These are phyloP conservation scores for Alternaria atra DNA, from an alignment of 2,329 filamentous ascomycete genomes.

Conservation along the genomic window DNA sequence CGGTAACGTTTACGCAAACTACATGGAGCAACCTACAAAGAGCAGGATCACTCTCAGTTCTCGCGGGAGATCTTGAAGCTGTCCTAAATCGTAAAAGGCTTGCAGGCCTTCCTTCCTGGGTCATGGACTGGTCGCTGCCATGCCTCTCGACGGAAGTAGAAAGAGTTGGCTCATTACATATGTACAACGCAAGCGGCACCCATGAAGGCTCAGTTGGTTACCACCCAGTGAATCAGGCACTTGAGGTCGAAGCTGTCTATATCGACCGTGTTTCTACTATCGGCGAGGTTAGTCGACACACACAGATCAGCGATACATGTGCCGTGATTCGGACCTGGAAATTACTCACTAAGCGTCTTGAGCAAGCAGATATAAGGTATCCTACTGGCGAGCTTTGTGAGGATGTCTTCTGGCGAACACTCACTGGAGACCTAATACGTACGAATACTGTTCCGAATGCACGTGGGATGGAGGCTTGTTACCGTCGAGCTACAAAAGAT, in stretches of 20 bases:
- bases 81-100: slow-evolving; percentile 24
- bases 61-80: slow-evolving; percentile 28
- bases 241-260: slow-evolving; percentile 21
- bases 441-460: not conserved
- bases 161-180: slow-evolving; percentile 21
- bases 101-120: slow-evolving; percentile 26
- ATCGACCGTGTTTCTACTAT: slow-evolving; percentile 19
- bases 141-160: slow-evolving; percentile 25
- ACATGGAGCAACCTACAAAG: slow-evolving; percentile 17
- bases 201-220: slow-evolving; percentile 9
- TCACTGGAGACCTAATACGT: slow-evolving; percentile 23
- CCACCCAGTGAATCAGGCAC: not conserved
- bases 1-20: slow-evolving; percentile 12
- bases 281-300: slow-evolving; percentile 27
- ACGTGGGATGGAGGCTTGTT: slow-evolving; percentile 3
- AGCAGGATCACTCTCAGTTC: slow-evolving; percentile 18
- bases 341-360: slow-evolving; percentile 6
- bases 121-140: slow-evolving; percentile 33
- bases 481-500: slow-evolving; percentile 19
- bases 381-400: slow-evolving; percentile 22
- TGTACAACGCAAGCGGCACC: slow-evolving; percentile 24
- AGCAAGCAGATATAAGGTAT: slow-evolving; percentile 4
- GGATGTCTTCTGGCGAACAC: slow-evolving; percentile 29
- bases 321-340: slow-evolving; percentile 27
- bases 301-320: slow-evolving; percentile 29